These are phyloP conservation scores for Jimgerdemannia lactiflua DNA, from an alignment of 192 early-diverging fungal species.

Conservation along the genomic window DNA sequence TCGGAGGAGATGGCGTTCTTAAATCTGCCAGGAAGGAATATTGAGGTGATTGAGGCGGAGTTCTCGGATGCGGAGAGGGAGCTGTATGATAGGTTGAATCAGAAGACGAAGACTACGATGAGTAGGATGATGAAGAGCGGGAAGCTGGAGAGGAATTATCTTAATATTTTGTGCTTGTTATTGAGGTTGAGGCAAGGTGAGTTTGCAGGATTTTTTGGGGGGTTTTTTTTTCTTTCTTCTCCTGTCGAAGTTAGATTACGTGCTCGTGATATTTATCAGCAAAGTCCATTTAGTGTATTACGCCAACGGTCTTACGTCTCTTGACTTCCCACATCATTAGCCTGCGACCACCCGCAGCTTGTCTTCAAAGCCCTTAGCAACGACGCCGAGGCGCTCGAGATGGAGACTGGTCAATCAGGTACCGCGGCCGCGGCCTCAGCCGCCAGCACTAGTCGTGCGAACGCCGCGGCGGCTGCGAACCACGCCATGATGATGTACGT, in stretches of 20 bases:
- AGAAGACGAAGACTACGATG: constrained; percentile 24
- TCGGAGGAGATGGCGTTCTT: constrained; percentile 45
- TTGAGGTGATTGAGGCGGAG: constrained; percentile 33
- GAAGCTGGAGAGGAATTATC: constrained; percentile 28
- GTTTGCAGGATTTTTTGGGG: neutral
- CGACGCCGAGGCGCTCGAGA: constrained; percentile 22
- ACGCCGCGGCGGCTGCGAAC: constrained; percentile 2
- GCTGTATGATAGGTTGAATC: constrained; percentile 57
- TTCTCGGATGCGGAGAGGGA: constrained; percentile 53
- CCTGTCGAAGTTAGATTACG: neutral
- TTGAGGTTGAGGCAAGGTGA: constrained; percentile 37
- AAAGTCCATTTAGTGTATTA: too few species aligned
- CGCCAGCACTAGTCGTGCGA: neutral
- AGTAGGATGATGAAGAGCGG: constrained; percentile 17
- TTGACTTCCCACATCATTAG: constrained; percentile 2
- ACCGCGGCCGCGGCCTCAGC: neutral
- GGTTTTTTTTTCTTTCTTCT: neutral
- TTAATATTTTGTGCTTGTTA: constrained; percentile 36
- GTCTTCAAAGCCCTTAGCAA: constrained; percentile 27
- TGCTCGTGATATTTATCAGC: neutral
- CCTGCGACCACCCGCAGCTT: constrained; percentile 32
- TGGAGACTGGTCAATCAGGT: constrained; percentile 7
- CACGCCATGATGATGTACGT: constrained; percentile 17
- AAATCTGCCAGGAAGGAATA: constrained; percentile 51
- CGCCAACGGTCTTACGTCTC: too few species aligned